Conservation (phyloP, 2,329 filamentous ascomycete species). For the Xylaria sp. region DNA sequence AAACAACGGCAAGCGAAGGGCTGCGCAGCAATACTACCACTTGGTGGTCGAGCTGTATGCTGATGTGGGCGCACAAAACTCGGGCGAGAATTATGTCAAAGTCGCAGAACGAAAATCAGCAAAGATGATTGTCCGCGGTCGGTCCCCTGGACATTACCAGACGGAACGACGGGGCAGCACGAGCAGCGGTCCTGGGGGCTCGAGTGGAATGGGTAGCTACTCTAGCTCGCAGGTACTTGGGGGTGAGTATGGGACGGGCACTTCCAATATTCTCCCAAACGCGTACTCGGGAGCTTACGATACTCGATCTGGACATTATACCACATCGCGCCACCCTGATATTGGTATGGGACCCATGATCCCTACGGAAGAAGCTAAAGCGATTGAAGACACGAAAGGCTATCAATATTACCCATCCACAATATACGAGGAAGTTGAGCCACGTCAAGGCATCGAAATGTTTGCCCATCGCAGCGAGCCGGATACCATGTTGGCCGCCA, state of each 20-base stretch:
- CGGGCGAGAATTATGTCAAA: constrained; percentile 70
- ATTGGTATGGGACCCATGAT: constrained; percentile 64
- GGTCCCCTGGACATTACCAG: constrained; percentile 84
- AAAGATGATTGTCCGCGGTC: constrained; percentile 87
- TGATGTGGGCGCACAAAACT: constrained; percentile 65
- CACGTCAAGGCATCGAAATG: constrained; percentile 60
- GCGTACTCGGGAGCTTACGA: constrained; percentile 55
- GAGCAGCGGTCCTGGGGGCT: constrained; percentile 74
- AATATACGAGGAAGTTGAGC: constrained; percentile 62
- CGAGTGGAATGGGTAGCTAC: constrained; percentile 68
- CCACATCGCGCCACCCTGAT: constrained; percentile 58
- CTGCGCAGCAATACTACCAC: constrained; percentile 92
- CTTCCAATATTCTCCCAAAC: constrained; percentile 55
- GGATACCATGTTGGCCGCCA: constrained; percentile 46
- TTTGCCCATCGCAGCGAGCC: constrained; percentile 56
- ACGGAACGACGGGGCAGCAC: constrained; percentile 75
- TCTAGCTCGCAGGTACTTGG: constrained; percentile 55
- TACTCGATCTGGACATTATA: constrained; percentile 56
- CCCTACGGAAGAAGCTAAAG: constrained; percentile 62
- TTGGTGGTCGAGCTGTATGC: constrained; percentile 87
- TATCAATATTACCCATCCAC: constrained; percentile 66
- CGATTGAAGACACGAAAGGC: constrained; percentile 60
- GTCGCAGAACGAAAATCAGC: constrained; percentile 78
- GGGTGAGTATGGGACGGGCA: constrained; percentile 53
- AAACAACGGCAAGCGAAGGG: constrained; percentile 91